Conservation (phyloP, 164 flowering plant genomes). For the Stephania japonica region DNA sequence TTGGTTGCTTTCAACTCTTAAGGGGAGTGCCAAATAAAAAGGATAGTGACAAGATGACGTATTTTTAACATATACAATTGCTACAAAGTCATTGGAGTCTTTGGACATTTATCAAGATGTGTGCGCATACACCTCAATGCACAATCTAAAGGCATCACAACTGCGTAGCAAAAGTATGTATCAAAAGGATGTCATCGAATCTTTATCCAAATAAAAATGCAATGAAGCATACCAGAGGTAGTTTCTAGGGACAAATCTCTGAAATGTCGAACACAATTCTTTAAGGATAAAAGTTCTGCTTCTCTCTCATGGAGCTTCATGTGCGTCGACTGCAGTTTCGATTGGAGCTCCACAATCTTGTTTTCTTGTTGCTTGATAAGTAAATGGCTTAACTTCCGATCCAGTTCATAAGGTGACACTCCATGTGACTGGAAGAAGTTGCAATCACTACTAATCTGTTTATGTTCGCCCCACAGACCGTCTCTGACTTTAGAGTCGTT, state of each 20-base stretch:
- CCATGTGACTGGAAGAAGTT: constrained; percentile 29
- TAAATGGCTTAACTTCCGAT: constrained; percentile 45
- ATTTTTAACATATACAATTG: too few relatives aligned
- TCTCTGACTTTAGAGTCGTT: constrained; percentile 20
- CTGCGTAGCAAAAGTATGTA: not conserved
- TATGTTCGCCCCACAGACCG: constrained; percentile 8
- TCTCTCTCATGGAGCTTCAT: constrained; percentile 58
- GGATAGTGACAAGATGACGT: too few relatives aligned
- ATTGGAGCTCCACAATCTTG: constrained; percentile 53
- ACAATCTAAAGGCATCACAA: too few relatives aligned
- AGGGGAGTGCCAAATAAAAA: not conserved
- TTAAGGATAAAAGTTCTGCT: constrained; percentile 55
- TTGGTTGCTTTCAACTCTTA: not conserved
- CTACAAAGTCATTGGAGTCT: too few relatives aligned
- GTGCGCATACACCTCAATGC: too few relatives aligned
- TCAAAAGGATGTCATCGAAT: not conserved
- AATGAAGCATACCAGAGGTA: constrained; percentile 31
- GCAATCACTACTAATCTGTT: constrained; percentile 15
- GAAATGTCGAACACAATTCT: constrained; percentile 53
- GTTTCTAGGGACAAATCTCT: constrained; percentile 39
- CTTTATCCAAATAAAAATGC: not conserved
- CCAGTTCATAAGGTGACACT: constrained; percentile 45
- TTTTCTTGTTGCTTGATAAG: constrained; percentile 58
- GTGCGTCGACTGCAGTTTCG: constrained; percentile 37
- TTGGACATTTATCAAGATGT: too few relatives aligned